These are phyloP conservation scores for Dendrocalamus sinicus DNA, from an alignment of 176 grass and related monocot genomes.

Conservation along the genomic window DNA sequence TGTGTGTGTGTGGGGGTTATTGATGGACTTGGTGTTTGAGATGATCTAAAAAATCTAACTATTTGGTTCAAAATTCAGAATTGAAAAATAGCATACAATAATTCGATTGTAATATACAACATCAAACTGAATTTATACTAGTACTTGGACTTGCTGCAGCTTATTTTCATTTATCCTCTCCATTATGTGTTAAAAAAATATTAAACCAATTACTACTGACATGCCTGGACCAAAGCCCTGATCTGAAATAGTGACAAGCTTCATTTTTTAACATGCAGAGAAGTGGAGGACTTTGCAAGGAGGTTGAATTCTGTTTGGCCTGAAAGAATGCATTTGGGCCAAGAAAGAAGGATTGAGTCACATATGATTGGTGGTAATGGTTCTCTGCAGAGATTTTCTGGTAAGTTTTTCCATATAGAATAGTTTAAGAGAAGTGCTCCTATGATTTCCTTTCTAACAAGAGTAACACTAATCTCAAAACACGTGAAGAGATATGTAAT, in stretches of 20 bases:
- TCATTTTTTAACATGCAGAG: slow-evolving; percentile 63
- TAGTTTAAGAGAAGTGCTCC: not conserved
- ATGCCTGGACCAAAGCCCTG: slow-evolving; percentile 19
- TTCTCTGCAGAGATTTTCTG: slow-evolving; percentile 57
- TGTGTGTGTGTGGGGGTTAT: not conserved
- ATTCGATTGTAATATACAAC: not conserved
- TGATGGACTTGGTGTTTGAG: not conserved
- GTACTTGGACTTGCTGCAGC: not conserved
- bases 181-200: not conserved
- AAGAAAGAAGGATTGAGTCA: slow-evolving; percentile 71
- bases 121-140: slow-evolving; percentile 11
- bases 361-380: slow-evolving; percentile 64
- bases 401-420: slow-evolving; percentile 30
- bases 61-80: not conserved
- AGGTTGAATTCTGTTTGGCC: slow-evolving; percentile 96
- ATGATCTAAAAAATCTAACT: not conserved
- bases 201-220: slow-evolving; percentile 24
- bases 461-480: too few relatives aligned
- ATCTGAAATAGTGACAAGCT: slow-evolving; percentile 16
- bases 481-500: too few relatives aligned
- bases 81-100: not conserved
- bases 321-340: slow-evolving; percentile 88
- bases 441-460: too few relatives aligned
- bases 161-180: slow-evolving; percentile 9
- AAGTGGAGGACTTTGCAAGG: slow-evolving; percentile 97